Evolutionary conservation across 371 early-diverging fungal genomes (phyloP).

Genomic region (Coemansia sp.): DNA sequence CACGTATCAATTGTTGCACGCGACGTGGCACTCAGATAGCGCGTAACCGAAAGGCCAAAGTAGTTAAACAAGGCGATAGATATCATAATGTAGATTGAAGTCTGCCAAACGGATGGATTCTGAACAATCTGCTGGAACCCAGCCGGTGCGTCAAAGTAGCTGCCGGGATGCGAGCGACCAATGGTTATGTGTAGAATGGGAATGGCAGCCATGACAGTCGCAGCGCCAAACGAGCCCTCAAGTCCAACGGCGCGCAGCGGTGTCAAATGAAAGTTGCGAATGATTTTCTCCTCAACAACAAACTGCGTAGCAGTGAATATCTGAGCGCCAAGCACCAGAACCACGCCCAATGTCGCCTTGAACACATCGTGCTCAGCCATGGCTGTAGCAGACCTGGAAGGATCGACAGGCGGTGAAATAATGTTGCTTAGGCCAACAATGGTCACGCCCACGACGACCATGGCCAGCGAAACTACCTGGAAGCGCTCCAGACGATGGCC

Average conservation of each 20-base stretch:
- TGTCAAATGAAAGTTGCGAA: conserved; percentile 71
- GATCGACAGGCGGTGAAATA: conserved; percentile 29
- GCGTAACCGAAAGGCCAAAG: conserved; percentile 90
- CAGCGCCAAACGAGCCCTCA: conserved; percentile 88
- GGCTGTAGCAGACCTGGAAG: conserved; percentile 18
- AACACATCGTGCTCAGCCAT: conserved; percentile 12
- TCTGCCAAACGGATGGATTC: conserved; percentile 65
- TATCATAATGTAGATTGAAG: conserved; percentile 76
- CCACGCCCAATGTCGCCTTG: conserved; percentile 66
- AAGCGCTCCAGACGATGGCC: conserved; percentile 69
- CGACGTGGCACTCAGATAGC: conserved; percentile 79
- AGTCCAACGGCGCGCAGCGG: conserved; percentile 89
- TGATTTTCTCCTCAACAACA: conserved; percentile 91
- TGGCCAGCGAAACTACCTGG: conserved; percentile 77
- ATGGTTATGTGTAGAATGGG: conserved; percentile 71
- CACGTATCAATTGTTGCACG: conserved; percentile 94
- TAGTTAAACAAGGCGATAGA: conserved; percentile 93
- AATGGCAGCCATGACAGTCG: conserved; percentile 67
- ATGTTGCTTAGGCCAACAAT: conserved; percentile 82
- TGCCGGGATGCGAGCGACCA: conserved; percentile 63
- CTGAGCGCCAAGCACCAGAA: conserved; percentile 85
- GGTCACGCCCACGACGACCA: conserved; percentile 79
- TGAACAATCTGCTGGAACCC: conserved; percentile 75
- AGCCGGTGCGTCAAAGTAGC: conserved; percentile 73
- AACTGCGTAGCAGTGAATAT: conserved; percentile 90